A percentile compares a stretch with the other conserved stretches of the same genome.
These are phyloP conservation scores for Trichomonas tenax DNA, from an alignment of 208 protist species.

Conservation along the genomic window DNA sequence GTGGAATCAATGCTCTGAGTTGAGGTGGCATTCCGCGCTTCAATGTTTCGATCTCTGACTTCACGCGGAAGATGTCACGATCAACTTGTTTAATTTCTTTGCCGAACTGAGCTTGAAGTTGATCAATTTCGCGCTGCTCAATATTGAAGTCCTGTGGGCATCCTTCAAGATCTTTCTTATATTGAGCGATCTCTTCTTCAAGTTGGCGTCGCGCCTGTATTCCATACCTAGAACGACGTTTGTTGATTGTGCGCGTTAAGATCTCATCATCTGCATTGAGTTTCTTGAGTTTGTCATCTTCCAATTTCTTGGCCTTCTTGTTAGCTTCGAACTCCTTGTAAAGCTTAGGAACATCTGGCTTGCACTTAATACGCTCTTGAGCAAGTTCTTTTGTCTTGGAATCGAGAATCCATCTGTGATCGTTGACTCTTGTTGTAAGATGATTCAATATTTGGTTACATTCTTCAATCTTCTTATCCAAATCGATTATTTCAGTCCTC, in stretches of 20 bases:
- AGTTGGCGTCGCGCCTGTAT: background rate
- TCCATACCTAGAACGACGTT: background rate
- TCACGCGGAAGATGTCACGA: background rate
- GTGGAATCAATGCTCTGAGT: background rate
- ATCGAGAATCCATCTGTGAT: background rate
- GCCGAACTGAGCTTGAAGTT: background rate
- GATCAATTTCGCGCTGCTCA: background rate
- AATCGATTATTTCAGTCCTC: background rate
- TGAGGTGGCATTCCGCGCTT: background rate
- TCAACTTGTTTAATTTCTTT: background rate
- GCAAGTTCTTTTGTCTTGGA: background rate
- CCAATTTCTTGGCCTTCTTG: background rate
- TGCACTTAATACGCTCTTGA: background rate
- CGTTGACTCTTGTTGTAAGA: background rate
- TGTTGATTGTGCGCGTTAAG: background rate
- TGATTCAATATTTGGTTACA: background rate
- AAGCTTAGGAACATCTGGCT: background rate
- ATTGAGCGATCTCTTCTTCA: background rate
- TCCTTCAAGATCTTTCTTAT: background rate
- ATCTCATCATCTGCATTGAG: background rate
- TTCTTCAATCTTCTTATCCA: background rate
- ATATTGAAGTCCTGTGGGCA: background rate
- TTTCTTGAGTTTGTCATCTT: background rate
- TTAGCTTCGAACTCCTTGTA: background rate
- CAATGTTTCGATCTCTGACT: background rate